phyloP scores from a whole-genome alignment of 2,329 filamentous ascomycete species.

The Trichoderma semiorbis region DNA sequence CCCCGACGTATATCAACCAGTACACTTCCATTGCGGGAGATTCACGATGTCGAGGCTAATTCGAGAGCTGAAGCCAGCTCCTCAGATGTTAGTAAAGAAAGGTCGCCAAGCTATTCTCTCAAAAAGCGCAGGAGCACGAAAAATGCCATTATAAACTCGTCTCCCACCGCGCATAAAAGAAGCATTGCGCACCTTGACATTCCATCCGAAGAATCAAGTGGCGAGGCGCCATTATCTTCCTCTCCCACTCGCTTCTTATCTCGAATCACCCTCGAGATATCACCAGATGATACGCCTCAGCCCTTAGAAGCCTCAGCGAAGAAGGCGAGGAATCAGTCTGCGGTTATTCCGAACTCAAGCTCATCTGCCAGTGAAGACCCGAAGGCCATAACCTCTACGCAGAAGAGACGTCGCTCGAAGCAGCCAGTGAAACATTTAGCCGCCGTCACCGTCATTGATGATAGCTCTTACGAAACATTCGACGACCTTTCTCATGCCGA shows the following conservation, averaged over 20 bases:
- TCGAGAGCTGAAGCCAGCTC: neutral
- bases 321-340: slow-evolving; percentile 1
- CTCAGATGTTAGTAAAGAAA: neutral
- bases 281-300: slow-evolving; percentile 1
- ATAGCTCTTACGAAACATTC: slow-evolving; percentile 13
- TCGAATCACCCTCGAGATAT: neutral
- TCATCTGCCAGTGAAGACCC: neutral
- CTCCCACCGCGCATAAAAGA: neutral
- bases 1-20: neutral
- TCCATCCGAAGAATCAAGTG: neutral
- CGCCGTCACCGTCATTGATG: neutral
- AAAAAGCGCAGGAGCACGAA: neutral
- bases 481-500: neutral
- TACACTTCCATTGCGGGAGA: neutral
- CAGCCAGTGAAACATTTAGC: neutral
- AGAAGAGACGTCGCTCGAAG: neutral
- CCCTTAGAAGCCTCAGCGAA: neutral
- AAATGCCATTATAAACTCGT: neutral
- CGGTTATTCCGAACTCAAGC: neutral
- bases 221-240: neutral
- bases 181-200: neutral
- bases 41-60: neutral
- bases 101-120: neutral
- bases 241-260: slow-evolving; percentile 8
- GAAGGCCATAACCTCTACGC: neutral